A percentile compares a stretch with the other conserved stretches of the same genome.
Conservation (phyloP, 2,329 filamentous ascomycete genomes). For the Epichloe aotearoae region DNA sequence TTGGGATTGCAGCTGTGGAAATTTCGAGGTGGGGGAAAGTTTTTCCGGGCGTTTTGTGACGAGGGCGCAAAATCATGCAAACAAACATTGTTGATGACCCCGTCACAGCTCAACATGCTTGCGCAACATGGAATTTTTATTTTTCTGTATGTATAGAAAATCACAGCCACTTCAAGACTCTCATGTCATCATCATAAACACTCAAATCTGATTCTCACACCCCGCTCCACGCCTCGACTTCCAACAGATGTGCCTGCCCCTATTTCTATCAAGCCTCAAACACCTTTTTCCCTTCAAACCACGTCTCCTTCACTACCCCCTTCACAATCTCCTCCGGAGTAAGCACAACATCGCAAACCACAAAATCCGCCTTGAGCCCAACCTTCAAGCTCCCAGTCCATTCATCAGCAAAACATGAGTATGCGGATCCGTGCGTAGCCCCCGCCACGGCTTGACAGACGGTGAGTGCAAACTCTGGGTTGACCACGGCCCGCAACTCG, state of each 20-base stretch:
- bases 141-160: no score
- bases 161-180: background rate
- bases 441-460: slow-evolving; percentile 40
- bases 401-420: slow-evolving; percentile 43
- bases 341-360: slow-evolving; percentile 36
- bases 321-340: slow-evolving; percentile 32
- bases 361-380: slow-evolving; percentile 45
- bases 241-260: no score
- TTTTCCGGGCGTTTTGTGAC: background rate
- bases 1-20: slow-evolving; percentile 1
- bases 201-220: background rate
- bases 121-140: no score
- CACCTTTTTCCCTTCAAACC: slow-evolving; percentile 34
- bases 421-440: slow-evolving; percentile 41
- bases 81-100: no score
- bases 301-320: slow-evolving; percentile 35
- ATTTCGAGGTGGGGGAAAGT: slow-evolving; percentile 5
- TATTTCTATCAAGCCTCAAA: slow-evolving; percentile 10
- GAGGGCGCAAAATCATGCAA: background rate
- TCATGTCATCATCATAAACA: background rate
- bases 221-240: no score
- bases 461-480: slow-evolving; percentile 38
- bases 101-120: no score
- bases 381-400: slow-evolving; percentile 37
- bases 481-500: slow-evolving; percentile 27